Percentiles rank a stretch among this genome's conserved stretches.
These are phyloP conservation scores for Gracilariopsis chorda DNA, from an alignment of 23 red algal genomes.

Conservation along the genomic window DNA sequence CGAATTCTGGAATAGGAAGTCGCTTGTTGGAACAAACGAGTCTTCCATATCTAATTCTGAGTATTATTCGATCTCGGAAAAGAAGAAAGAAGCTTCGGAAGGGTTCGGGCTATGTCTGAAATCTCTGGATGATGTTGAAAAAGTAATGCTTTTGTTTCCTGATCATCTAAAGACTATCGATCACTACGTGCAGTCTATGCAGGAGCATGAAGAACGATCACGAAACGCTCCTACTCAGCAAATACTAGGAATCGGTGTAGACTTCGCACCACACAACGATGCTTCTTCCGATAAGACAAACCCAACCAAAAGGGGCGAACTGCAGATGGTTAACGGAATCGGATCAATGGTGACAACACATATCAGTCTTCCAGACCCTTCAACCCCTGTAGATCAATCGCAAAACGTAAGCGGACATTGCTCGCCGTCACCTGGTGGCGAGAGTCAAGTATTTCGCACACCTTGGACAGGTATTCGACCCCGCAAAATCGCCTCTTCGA, in stretches of 20 bases:
- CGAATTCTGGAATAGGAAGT: not conserved
- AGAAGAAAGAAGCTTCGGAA: not conserved
- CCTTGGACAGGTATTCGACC: not conserved
- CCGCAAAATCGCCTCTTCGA: not conserved
- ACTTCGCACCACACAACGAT: too few relatives aligned
- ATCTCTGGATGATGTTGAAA: not conserved
- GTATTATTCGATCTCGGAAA: not conserved
- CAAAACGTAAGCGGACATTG: too few relatives aligned
- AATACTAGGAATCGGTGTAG: too few relatives aligned
- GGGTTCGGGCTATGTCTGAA: not conserved
- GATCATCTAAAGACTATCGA: not conserved
- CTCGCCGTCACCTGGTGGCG: not conserved
- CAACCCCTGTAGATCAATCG: too few relatives aligned
- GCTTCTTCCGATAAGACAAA: too few relatives aligned
- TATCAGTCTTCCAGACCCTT: too few relatives aligned
- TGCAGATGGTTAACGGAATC: not conserved
- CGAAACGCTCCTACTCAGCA: too few relatives aligned
- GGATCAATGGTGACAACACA: not conserved
- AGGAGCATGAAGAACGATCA: not conserved
- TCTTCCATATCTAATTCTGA: not conserved
- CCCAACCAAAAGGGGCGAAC: too few relatives aligned
- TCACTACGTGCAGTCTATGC: not conserved
- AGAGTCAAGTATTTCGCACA: not conserved
- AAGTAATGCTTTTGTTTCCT: not conserved
- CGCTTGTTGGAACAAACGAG: not conserved